These are phyloP conservation scores for Pigoraptor vietnamica DNA, from an alignment of 78 protist genomes.

Conservation along the genomic window DNA sequence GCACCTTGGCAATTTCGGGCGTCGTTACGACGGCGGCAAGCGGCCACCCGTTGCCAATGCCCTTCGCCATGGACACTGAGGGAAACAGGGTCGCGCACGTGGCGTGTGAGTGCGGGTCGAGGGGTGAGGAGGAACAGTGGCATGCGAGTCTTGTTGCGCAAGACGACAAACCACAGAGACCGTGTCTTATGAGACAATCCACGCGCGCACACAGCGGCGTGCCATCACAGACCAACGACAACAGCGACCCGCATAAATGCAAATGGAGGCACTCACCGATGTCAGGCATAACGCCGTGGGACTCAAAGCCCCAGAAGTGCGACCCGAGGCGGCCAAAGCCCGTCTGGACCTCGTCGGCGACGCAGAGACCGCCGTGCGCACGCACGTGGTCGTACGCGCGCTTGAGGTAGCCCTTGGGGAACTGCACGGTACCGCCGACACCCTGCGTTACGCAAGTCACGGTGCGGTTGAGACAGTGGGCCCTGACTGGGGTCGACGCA, in stretches of 20 bases:
- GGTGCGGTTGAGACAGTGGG: too few relatives aligned
- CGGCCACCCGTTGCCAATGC: conserved; percentile 77
- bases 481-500: too few relatives aligned
- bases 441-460: too few relatives aligned
- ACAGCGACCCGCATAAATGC: too few relatives aligned
- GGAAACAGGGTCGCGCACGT: too few relatives aligned
- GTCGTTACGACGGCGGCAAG: conserved; percentile 69
- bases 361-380: conserved; percentile 65
- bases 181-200: too few relatives aligned
- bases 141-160: too few relatives aligned
- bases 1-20: background rate
- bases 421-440: conserved; percentile 12
- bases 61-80: conserved; percentile 67
- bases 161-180: too few relatives aligned
- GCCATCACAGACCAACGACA: background rate
- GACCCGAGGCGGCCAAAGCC: conserved; percentile 73
- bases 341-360: conserved; percentile 80
- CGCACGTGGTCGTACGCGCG: conserved; percentile 35
- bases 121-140: background rate
- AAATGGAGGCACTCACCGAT: too few relatives aligned
- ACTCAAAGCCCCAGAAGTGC: conserved; percentile 54
- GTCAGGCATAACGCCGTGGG: conserved; percentile 29
- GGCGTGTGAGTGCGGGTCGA: background rate
- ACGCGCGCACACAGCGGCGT: background rate
- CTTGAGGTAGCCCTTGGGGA: conserved; percentile 44